These are phyloP conservation scores for Mentha longifolia DNA, from an alignment of 257 asterid species.

Conservation along the genomic window DNA sequence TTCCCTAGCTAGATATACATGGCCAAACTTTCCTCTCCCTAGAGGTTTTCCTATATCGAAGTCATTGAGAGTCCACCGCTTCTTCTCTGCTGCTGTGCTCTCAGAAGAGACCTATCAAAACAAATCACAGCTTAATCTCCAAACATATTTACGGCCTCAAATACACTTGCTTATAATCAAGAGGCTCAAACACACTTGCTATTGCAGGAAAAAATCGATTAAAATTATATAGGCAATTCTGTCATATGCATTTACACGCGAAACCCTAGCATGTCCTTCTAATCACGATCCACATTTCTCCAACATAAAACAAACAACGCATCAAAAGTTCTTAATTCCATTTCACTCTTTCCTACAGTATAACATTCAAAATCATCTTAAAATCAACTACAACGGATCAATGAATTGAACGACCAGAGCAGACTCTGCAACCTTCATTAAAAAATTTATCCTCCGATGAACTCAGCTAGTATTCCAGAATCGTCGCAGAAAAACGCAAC, in stretches of 20 bases:
- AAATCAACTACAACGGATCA: constrained; percentile 1
- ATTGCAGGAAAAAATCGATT: not conserved
- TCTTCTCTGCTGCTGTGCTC: constrained; percentile 60
- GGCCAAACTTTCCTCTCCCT: constrained; percentile 93
- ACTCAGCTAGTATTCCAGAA: not conserved
- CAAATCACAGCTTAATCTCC: not conserved
- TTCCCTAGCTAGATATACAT: constrained; percentile 86
- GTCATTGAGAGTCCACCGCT: constrained; percentile 77
- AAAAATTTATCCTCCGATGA: not conserved
- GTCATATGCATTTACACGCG: not conserved
- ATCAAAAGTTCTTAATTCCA: not conserved
- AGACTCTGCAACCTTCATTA: not conserved
- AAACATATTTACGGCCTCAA: not conserved
- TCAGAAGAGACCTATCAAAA: constrained; percentile 52
- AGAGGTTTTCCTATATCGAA: constrained; percentile 93
- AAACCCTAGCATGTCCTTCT: constrained; percentile 10
- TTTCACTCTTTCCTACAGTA: not conserved
- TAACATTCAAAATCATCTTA: not conserved
- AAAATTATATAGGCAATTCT: constrained; percentile 11
- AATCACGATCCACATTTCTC: not conserved
- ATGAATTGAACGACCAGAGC: not conserved
- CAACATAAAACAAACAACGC: not conserved
- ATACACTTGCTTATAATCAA: no score
- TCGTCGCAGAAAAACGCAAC: not conserved
- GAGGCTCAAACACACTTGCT: no score